Evolutionary conservation across 192 early-diverging fungal genomes (phyloP).

Genomic region (Backusella sp.): DNA sequence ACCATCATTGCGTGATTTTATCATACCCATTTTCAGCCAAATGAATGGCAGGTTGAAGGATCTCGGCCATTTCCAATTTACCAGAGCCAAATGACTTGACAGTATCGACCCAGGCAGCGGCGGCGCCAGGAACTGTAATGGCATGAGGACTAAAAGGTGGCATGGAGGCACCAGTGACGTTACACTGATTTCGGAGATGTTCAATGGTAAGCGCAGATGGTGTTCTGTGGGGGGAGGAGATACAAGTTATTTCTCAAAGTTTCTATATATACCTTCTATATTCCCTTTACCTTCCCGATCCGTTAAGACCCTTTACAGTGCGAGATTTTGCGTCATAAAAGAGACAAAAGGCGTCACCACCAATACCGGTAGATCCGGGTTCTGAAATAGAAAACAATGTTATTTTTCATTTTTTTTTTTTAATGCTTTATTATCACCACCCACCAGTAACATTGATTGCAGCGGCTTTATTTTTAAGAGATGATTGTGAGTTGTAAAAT

Average conservation of each 20-base stretch:
- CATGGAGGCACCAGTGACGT: slow-evolving; percentile 28
- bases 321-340: slow-evolving; percentile 66
- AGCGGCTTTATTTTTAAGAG: slow-evolving; percentile 45
- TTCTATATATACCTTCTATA: background rate
- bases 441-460: slow-evolving; percentile 66
- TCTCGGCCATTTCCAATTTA: slow-evolving; percentile 49
- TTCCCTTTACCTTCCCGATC: slow-evolving; percentile 49
- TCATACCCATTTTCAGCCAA: slow-evolving; percentile 68
- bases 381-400: slow-evolving; percentile 29
- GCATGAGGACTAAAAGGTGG: slow-evolving; percentile 43
- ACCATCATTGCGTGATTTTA: background rate
- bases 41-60: slow-evolving; percentile 66
- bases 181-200: slow-evolving; percentile 34
- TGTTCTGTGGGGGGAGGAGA: slow-evolving; percentile 29
- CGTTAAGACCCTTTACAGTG: slow-evolving; percentile 56
- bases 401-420: background rate
- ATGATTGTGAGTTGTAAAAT: background rate
- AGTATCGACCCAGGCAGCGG: slow-evolving; percentile 71
- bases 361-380: slow-evolving; percentile 74
- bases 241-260: background rate
- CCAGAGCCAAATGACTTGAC: slow-evolving; percentile 65
- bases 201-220: slow-evolving; percentile 58
- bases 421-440: background rate
- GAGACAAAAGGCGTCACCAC: slow-evolving; percentile 80
- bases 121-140: slow-evolving; percentile 74